These are phyloP conservation scores for Leishmania martiniquensis DNA, from an alignment of 208 protist species.

Conservation along the genomic window DNA sequence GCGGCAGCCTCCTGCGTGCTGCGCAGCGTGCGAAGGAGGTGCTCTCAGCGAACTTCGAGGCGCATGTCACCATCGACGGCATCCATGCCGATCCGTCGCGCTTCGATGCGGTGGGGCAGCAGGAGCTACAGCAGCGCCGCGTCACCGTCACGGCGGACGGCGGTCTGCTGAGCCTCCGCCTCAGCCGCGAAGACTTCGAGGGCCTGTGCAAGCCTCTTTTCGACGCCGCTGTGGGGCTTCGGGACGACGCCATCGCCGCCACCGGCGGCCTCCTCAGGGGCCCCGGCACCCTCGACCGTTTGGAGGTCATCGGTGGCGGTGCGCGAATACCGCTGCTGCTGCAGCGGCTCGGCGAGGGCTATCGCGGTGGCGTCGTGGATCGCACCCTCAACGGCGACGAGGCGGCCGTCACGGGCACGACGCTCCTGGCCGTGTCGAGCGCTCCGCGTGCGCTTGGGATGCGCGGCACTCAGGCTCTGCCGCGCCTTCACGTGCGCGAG, in stretches of 20 bases:
- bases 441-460: constrained; percentile 15
- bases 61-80: constrained; percentile 82
- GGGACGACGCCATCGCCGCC: constrained; percentile 34
- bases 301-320: constrained; percentile 86
- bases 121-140: constrained; percentile 10
- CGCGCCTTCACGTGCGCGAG: constrained; percentile 41
- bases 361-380: constrained; percentile 45
- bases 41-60: constrained; percentile 89
- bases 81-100: constrained; percentile 28
- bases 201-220: constrained; percentile 66
- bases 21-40: constrained; percentile 84
- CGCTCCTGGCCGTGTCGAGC: constrained; percentile 46
- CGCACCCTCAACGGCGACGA: constrained; percentile 90
- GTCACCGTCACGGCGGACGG: constrained; percentile 18
- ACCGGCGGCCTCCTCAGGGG: constrained; percentile 32
- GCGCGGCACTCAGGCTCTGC: constrained; percentile 5
- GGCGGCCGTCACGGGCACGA: constrained; percentile 70
- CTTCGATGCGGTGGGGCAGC: constrained; percentile 24
- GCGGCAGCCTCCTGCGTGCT: constrained; percentile 75
- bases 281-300: constrained; percentile 29
- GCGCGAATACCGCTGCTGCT: constrained; percentile 82
- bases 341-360: constrained; percentile 50
- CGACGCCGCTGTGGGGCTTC: constrained; percentile 26
- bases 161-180: constrained; percentile 38
- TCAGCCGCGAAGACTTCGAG: constrained; percentile 77